These are phyloP conservation scores for Podospora didyma DNA, from an alignment of 495 filamentous ascomycete genomes.

Conservation along the genomic window DNA sequence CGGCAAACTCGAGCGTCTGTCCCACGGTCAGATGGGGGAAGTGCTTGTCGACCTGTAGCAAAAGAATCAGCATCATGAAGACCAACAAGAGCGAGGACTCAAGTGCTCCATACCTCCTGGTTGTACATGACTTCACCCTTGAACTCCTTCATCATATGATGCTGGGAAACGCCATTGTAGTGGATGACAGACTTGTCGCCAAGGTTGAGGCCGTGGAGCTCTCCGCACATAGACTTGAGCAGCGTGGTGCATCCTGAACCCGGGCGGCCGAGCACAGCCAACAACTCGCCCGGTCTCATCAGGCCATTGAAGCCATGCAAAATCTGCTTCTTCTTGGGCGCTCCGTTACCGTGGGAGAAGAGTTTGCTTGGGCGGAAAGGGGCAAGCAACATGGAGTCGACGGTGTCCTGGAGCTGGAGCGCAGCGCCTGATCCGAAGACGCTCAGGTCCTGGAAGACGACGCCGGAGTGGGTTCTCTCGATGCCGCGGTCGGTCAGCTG, in stretches of 20 bases:
- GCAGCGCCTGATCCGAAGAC: conserved; percentile 53
- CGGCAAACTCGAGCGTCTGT: conserved; percentile 61
- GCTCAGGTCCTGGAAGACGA: conserved; percentile 49
- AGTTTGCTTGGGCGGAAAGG: conserved; percentile 47
- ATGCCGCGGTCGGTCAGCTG: conserved; percentile 22
- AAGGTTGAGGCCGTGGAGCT: conserved; percentile 52
- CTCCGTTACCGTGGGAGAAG: conserved; percentile 28
- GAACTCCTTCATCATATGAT: conserved; percentile 53
- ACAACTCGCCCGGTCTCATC: conserved; percentile 71
- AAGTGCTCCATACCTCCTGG: too few species aligned
- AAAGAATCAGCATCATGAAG: neutral
- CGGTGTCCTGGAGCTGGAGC: conserved; percentile 54
- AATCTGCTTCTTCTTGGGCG: conserved; percentile 52
- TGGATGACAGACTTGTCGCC: conserved; percentile 42
- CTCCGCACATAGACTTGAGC: conserved; percentile 66
- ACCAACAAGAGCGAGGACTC: too few species aligned
- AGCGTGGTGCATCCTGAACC: conserved; percentile 57
- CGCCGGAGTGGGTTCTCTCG: conserved; percentile 24
- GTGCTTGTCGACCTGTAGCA: conserved; percentile 58
- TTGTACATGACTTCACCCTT: conserved; percentile 62
- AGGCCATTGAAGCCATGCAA: conserved; percentile 69
- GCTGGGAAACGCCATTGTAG: conserved; percentile 47
- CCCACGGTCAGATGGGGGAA: conserved; percentile 65
- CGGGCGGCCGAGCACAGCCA: conserved; percentile 74
- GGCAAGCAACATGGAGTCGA: conserved; percentile 43